Conservation (phyloP, 2,329 filamentous ascomycete species). For the Furcasterigmium furcatum region DNA sequence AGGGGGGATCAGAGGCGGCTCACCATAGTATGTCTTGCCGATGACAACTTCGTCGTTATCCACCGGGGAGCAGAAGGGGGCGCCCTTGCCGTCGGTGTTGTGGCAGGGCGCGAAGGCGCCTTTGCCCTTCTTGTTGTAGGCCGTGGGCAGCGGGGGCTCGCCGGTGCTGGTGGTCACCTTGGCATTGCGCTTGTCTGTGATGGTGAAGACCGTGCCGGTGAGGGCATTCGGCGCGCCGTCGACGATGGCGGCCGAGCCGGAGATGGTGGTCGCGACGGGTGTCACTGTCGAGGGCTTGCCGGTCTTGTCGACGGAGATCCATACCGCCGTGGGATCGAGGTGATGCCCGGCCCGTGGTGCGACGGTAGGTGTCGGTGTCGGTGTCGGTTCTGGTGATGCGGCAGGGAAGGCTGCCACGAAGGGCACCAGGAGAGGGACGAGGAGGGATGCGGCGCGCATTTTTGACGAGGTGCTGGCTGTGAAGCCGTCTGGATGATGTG, state of each 20-base stretch:
- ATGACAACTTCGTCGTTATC: constrained; percentile 38
- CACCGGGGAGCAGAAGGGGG: constrained; percentile 50
- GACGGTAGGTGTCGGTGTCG: constrained; percentile 19
- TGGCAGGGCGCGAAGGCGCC: constrained; percentile 49
- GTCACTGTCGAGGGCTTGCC: constrained; percentile 46
- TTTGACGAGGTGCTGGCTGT: not conserved
- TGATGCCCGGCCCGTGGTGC: constrained; percentile 12
- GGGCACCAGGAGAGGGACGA: constrained; percentile 1
- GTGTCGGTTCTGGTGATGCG: constrained; percentile 6
- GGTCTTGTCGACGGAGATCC: constrained; percentile 48
- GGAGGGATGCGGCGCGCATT: not conserved
- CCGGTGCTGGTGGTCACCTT: constrained; percentile 37
- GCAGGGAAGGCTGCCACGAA: not conserved
- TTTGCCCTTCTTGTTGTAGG: constrained; percentile 33
- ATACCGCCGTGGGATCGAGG: constrained; percentile 36
- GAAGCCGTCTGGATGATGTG: no score
- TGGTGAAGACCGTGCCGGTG: constrained; percentile 39
- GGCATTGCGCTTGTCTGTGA: constrained; percentile 28
- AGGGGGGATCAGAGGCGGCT: constrained; percentile 7
- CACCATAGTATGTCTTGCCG: constrained; percentile 49
- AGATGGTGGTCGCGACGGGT: constrained; percentile 41
- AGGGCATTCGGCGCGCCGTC: constrained; percentile 41
- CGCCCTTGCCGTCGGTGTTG: constrained; percentile 41
- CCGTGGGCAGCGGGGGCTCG: constrained; percentile 40
- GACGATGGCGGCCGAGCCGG: constrained; percentile 35